Conservation (phyloP, 257 asterid genomes). For the Jacaranda mimosifolia region DNA sequence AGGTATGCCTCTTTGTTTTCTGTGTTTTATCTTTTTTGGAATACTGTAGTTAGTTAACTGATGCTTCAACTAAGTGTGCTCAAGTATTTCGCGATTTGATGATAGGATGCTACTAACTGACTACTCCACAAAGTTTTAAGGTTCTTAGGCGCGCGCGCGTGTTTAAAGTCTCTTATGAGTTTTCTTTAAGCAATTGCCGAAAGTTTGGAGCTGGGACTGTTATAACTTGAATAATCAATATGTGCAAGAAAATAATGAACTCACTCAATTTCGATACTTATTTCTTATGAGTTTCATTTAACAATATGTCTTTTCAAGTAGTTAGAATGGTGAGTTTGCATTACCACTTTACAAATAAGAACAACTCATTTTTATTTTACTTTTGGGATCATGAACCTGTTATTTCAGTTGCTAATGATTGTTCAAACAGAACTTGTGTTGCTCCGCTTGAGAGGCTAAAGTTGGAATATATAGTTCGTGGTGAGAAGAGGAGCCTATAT, state of each 20-base stretch:
- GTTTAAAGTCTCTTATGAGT: background rate
- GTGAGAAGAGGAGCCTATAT: constrained; percentile 71
- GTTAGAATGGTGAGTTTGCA: constrained; percentile 14
- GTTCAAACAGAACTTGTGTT: constrained; percentile 77
- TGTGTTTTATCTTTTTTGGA: background rate
- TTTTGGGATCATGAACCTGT: constrained; percentile 22
- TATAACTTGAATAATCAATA: background rate
- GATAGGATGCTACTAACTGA: background rate
- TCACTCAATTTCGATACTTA: background rate
- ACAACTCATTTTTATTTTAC: background rate
- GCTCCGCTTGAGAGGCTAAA: constrained; percentile 99
- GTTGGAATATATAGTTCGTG: constrained; percentile 93
- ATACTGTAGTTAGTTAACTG: background rate
- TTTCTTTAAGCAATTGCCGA: constrained; percentile 5
- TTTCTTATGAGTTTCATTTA: background rate
- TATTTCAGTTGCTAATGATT: constrained; percentile 26
- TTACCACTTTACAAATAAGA: background rate
- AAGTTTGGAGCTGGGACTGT: background rate
- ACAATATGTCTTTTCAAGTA: constrained; percentile 6
- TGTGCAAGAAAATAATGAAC: background rate
- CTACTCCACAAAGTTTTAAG: background rate
- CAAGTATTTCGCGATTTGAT: background rate
- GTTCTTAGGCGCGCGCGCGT: background rate
- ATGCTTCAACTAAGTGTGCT: background rate
- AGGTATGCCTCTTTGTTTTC: constrained; percentile 51